Evolutionary conservation across 169 alveolate species (phyloP).

Genomic region (Babesia ovis): DNA sequence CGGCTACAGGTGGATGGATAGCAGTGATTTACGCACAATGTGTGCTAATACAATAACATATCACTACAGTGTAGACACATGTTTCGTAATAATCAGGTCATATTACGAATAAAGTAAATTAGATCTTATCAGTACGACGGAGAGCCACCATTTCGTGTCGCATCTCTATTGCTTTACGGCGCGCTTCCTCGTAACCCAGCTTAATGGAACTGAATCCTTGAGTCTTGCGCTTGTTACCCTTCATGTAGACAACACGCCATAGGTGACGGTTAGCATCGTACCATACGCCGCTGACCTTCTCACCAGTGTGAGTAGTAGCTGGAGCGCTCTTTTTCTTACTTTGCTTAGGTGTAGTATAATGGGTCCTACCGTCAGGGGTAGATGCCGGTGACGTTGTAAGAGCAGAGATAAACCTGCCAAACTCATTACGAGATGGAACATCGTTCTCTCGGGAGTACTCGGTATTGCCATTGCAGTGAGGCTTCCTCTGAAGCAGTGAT

Average conservation of each 20-base stretch:
- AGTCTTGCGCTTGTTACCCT: slow-evolving; percentile 69
- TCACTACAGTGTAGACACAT: no score
- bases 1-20: no score
- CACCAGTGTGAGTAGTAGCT: slow-evolving; percentile 11
- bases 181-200: slow-evolving; percentile 71
- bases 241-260: slow-evolving; percentile 71
- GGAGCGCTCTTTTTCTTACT: slow-evolving; percentile 7
- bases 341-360: slow-evolving; percentile 19
- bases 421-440: slow-evolving; percentile 25
- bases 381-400: slow-evolving; percentile 1
- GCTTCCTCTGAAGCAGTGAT: slow-evolving; percentile 1
- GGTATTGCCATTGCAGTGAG: background rate
- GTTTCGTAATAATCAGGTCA: no score
- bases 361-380: background rate
- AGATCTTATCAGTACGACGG: slow-evolving; percentile 46
- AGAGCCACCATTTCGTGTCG: slow-evolving; percentile 68
- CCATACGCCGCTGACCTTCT: slow-evolving; percentile 72
- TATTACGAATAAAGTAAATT: background rate
- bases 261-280: slow-evolving; percentile 69
- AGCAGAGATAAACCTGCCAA: slow-evolving; percentile 15
- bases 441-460: slow-evolving; percentile 2
- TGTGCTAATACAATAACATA: no score
- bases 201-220: slow-evolving; percentile 69
- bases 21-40: no score
- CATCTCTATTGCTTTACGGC: slow-evolving; percentile 64